Percentiles rank a stretch among this genome's conserved stretches.
These are phyloP conservation scores for Lyophyllum atratum DNA, from an alignment of 768 basidiomycete species.

Conservation along the genomic window DNA sequence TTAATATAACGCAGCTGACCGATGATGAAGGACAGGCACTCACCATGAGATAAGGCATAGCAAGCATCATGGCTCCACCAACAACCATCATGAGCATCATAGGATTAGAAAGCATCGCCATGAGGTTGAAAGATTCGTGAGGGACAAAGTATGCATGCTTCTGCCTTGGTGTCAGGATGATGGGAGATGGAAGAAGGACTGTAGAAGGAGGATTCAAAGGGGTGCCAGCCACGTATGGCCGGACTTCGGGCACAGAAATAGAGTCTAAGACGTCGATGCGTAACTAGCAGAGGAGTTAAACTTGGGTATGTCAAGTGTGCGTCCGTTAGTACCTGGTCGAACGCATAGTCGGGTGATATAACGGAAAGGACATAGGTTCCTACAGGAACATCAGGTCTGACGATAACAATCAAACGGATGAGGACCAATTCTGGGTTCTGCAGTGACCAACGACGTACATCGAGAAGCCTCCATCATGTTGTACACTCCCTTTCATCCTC, in stretches of 20 bases:
- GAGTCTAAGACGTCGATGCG: conserved; percentile 64
- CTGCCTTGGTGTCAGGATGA: conserved; percentile 54
- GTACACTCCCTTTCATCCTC: conserved; percentile 51
- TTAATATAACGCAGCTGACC: background rate
- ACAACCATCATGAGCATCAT: conserved; percentile 82
- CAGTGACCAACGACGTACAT: conserved; percentile 50
- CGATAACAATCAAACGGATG: background rate
- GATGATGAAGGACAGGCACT: conserved; percentile 7
- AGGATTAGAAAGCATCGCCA: conserved; percentile 79
- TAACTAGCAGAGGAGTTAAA: conserved; percentile 42
- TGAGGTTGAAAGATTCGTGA: conserved; percentile 69
- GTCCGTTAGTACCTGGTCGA: conserved; percentile 60
- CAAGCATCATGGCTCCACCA: conserved; percentile 67
- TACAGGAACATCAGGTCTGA: conserved; percentile 64
- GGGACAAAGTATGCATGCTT: conserved; percentile 69
- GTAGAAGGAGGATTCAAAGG: conserved; percentile 61
- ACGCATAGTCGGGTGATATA: conserved; percentile 61
- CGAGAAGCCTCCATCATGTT: conserved; percentile 58
- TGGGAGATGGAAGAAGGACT: conserved; percentile 60
- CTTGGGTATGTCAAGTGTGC: background rate
- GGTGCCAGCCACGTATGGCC: conserved; percentile 69
- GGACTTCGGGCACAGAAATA: conserved; percentile 43
- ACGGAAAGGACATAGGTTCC: conserved; percentile 76
- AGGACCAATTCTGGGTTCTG: too few relatives aligned
- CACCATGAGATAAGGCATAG: conserved; percentile 79